phyloP scores from a whole-genome alignment of 108 stramenopile genomes.

The Fragilariopsis cylindrus region DNA sequence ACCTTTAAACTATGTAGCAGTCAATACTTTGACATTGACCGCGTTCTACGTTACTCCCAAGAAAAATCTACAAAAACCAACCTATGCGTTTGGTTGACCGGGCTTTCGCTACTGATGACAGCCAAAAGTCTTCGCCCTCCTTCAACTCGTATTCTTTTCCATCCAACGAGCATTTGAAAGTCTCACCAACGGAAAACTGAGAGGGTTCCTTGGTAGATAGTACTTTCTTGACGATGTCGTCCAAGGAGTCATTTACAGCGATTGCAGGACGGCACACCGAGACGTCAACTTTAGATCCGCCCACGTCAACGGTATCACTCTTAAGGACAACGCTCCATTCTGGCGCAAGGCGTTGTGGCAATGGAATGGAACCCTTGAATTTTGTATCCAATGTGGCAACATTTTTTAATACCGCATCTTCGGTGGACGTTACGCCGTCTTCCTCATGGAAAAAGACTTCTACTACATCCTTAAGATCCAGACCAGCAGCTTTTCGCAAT shows the following conservation, averaged over 20 bases:
- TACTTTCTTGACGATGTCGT: conserved; percentile 51
- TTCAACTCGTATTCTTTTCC: conserved; percentile 54
- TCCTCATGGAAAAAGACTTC: conserved; percentile 89
- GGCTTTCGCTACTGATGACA: conserved; percentile 58
- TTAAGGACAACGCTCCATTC: conserved; percentile 64
- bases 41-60: too few relatives aligned
- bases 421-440: conserved; percentile 59
- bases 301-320: conserved; percentile 73
- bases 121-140: conserved; percentile 79
- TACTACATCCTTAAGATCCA: conserved; percentile 85
- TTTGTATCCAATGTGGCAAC: conserved; percentile 70
- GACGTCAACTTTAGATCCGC: conserved; percentile 69
- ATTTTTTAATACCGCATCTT: conserved; percentile 72
- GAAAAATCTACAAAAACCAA: conserved; percentile 36
- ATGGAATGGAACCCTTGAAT: conserved; percentile 81
- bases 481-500: conserved; percentile 91
- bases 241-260: conserved; percentile 61
- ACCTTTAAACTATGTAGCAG: not conserved
- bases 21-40: not conserved
- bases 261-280: conserved; percentile 79
- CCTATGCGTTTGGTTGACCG: conserved; percentile 51
- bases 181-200: conserved; percentile 33
- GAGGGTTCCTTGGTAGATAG: conserved; percentile 70
- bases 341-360: conserved; percentile 75
- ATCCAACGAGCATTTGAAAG: conserved; percentile 50